Percentiles rank a stretch among this genome's conserved stretches.
These are phyloP conservation scores for Teunomyces gatunensis DNA, from an alignment of 805 yeast species.

Conservation along the genomic window DNA sequence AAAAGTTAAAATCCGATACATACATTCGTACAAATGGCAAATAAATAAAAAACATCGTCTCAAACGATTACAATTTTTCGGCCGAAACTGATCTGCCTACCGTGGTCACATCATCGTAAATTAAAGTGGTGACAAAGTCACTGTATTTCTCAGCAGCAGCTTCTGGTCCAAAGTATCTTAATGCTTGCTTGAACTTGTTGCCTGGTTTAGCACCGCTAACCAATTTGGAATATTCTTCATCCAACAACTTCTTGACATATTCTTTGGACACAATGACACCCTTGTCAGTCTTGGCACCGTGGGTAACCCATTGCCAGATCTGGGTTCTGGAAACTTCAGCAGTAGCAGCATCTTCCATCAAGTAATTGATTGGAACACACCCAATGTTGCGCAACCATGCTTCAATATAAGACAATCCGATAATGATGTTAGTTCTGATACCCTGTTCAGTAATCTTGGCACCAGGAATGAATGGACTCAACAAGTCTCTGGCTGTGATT, in stretches of 20 bases:
- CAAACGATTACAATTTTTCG: slow-evolving; percentile 34
- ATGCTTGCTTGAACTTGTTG: slow-evolving; percentile 68
- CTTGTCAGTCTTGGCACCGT: slow-evolving; percentile 59
- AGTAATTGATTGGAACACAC: slow-evolving; percentile 79
- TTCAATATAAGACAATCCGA: slow-evolving; percentile 79
- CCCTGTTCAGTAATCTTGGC: slow-evolving; percentile 69
- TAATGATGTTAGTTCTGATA: slow-evolving; percentile 66
- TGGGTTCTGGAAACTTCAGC: slow-evolving; percentile 85
- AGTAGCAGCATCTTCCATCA: slow-evolving; percentile 90
- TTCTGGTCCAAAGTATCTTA: slow-evolving; percentile 69
- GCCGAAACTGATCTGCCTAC: slow-evolving; percentile 42
- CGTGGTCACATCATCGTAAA: slow-evolving; percentile 71
- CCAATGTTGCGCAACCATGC: slow-evolving; percentile 85
- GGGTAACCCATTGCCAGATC: slow-evolving; percentile 81
- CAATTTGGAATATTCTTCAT: slow-evolving; percentile 59
- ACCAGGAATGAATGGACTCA: slow-evolving; percentile 60
- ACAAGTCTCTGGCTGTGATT: slow-evolving; percentile 56
- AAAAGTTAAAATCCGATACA: not conserved
- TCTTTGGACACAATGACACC: slow-evolving; percentile 59
- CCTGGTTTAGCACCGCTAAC: slow-evolving; percentile 49
- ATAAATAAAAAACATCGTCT: slow-evolving; percentile 2
- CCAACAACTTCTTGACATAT: slow-evolving; percentile 53
- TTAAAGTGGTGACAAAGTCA: slow-evolving; percentile 72
- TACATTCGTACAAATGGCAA: not conserved
- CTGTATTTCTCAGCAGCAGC: slow-evolving; percentile 69